Percentiles rank a stretch among this genome's conserved stretches.
Conservation (phyloP, 2,329 filamentous ascomycete genomes). For the Ceratocystis papillata region DNA sequence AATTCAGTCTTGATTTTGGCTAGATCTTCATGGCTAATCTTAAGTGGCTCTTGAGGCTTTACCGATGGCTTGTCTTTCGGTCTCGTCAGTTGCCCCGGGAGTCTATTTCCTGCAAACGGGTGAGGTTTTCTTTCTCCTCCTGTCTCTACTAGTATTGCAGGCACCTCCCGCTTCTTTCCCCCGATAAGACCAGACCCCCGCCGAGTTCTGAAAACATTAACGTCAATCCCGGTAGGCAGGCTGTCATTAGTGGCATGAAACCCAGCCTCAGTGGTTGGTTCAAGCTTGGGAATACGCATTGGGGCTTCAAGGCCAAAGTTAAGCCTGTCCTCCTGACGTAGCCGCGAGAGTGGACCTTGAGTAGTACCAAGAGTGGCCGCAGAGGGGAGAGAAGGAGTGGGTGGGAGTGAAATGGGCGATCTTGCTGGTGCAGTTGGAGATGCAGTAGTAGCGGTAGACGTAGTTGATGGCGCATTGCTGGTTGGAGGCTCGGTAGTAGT, state of each 20-base stretch:
- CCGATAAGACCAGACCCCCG: constrained; percentile 18
- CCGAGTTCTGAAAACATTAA: constrained; percentile 23
- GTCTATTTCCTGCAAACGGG: constrained; percentile 22
- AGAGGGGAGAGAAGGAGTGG: neutral
- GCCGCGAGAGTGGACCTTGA: constrained; percentile 17
- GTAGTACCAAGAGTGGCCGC: constrained; percentile 8
- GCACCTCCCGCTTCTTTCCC: neutral
- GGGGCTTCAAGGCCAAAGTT: constrained; percentile 11
- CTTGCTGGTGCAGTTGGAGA: neutral
- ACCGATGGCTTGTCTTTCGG: neutral
- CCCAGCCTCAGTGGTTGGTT: constrained; percentile 18
- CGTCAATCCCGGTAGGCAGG: constrained; percentile 11
- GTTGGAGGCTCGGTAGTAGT: neutral
- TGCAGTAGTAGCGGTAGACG: neutral
- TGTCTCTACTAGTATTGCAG: neutral
- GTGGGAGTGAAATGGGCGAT: neutral
- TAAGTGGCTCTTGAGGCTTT: neutral
- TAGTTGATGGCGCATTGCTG: neutral
- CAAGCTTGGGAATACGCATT: constrained; percentile 22
- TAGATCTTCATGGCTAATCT: constrained; percentile 4
- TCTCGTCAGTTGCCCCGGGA: constrained; percentile 19
- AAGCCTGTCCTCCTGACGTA: constrained; percentile 21
- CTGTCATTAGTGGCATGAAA: neutral
- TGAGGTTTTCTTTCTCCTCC: constrained; percentile 20
- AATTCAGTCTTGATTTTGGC: neutral